phyloP scores from a whole-genome alignment of 441 rosid genomes.

The Populus hybrid region DNA sequence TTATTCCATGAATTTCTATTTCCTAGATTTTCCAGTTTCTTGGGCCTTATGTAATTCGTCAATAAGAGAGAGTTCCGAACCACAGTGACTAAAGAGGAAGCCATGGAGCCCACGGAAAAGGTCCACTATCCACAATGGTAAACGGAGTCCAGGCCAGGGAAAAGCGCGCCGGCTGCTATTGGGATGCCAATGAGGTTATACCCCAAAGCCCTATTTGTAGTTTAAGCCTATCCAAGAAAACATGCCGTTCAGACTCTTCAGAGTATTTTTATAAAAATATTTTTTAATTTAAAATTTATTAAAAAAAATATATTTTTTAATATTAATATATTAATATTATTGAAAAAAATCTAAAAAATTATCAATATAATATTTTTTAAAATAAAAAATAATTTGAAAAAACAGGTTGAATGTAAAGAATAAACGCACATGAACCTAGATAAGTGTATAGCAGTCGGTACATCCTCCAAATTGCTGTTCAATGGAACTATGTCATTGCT shows the following conservation, averaged over 20 bases:
- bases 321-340: too few relatives aligned
- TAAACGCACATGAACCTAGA: slow-evolving; percentile 29
- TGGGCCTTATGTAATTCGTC: slow-evolving; percentile 68
- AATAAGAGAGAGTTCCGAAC: slow-evolving; percentile 81
- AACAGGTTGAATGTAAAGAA: too few relatives aligned
- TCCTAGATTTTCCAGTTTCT: slow-evolving; percentile 43
- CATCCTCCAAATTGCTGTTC: slow-evolving; percentile 88
- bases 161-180: slow-evolving; percentile 77
- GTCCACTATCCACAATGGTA: slow-evolving; percentile 93
- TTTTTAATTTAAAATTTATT: too few relatives aligned
- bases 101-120: slow-evolving; percentile 57
- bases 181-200: slow-evolving; percentile 58
- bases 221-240: too few relatives aligned
- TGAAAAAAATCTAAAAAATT: too few relatives aligned
- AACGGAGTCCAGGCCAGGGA: slow-evolving; percentile 64
- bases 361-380: too few relatives aligned
- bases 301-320: too few relatives aligned
- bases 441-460: slow-evolving; percentile 79
- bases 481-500: slow-evolving; percentile 73
- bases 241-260: too few relatives aligned
- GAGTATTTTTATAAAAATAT: too few relatives aligned
- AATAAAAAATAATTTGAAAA: too few relatives aligned
- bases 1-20: slow-evolving; percentile 43
- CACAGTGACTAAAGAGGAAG: slow-evolving; percentile 86
- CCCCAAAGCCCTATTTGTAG: too few relatives aligned